These are phyloP conservation scores for Orychophragmus violaceus DNA, from an alignment of 345 rosid genomes.

Conservation along the genomic window DNA sequence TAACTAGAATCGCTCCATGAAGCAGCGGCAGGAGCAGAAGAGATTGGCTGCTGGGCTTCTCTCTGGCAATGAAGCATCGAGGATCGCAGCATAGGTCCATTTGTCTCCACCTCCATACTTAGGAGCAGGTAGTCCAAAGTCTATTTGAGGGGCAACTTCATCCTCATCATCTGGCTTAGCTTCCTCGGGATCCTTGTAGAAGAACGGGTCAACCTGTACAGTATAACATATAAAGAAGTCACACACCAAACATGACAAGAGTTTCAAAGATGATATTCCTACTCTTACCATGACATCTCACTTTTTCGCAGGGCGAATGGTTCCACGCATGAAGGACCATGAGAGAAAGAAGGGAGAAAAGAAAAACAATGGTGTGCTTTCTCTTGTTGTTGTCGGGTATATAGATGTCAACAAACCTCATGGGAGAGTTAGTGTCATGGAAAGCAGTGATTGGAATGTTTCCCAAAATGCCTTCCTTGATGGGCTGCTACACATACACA, in stretches of 20 bases:
- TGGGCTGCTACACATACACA: slow-evolving; percentile 49
- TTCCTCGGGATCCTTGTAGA: slow-evolving; percentile 80
- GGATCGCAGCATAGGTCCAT: slow-evolving; percentile 42
- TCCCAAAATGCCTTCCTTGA: slow-evolving; percentile 91
- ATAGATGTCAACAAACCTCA: slow-evolving; percentile 82
- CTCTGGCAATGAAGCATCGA: slow-evolving; percentile 50
- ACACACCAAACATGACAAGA: no score
- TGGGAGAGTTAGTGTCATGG: slow-evolving; percentile 92
- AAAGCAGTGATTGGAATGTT: slow-evolving; percentile 91
- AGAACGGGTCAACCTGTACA: slow-evolving; percentile 60
- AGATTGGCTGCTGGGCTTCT: no score
- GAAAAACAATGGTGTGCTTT: slow-evolving; percentile 85
- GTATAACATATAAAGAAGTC: background rate
- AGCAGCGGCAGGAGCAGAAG: slow-evolving; percentile 44
- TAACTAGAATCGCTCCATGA: slow-evolving; percentile 38
- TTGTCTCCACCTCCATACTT: slow-evolving; percentile 48
- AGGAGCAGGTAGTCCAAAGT: no score
- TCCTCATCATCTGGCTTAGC: no score
- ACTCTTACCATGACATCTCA: slow-evolving; percentile 88
- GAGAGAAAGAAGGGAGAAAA: slow-evolving; percentile 89
- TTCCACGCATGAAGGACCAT: slow-evolving; percentile 98
- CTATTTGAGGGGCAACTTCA: no score
- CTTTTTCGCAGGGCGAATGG: slow-evolving; percentile 61
- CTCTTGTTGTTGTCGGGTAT: slow-evolving; percentile 96
- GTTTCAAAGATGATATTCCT: no score